Evolutionary conservation across 202 grass and related monocot genomes (phyloP), one percentile per base, ranked within the genome.

Genomic region (Elaeis oleifera): DNA sequence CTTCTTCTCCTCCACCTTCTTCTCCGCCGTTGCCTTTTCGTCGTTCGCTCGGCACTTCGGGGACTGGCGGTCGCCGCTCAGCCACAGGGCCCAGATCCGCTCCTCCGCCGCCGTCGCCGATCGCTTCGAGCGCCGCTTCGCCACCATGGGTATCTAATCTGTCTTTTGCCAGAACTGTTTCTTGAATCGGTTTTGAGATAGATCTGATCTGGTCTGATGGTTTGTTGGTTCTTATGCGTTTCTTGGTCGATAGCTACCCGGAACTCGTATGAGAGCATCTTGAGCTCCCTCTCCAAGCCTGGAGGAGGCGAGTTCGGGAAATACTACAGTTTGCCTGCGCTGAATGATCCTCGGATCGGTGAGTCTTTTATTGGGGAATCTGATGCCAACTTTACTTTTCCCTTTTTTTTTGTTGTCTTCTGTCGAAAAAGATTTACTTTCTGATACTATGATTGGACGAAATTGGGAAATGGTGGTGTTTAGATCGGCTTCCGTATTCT

Each of bases 111-210:
- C 81, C 53, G 76, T 78, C 8, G 56, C 79, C 1, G 76, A 83
- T 44, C 60, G 76, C 29, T 87, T 88, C 65, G 84, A 90, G 78
- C 83, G 90, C 65, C 87, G 86, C 28, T 89, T 90, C 65, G 86
- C 90, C 78, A 81, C 90, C 51, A 83, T 85, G 2, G 90, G 90
- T 96, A 76, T 3, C 6, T 69, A 20, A 16, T 17, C 1, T 27
- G 18, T 7, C 21, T 39, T 59, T 53, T 60, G 62, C 8, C 36
- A 23, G 50, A 39, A 0, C 74, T 58, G 1, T 49, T 52, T 72
- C 56, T 54, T 15, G 23, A 15, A n/a, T 22, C 50, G 16, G 21
- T 51, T 49, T 57, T 5, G n/a, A 0, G 23, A 23, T 71, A 16
- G 29, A 84, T 72, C 4, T 56, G 56, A 3, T 54, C n/a, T 72